phyloP scores from a whole-genome alignment of 306 rosid species.

The Dalbergia cultrata region DNA sequence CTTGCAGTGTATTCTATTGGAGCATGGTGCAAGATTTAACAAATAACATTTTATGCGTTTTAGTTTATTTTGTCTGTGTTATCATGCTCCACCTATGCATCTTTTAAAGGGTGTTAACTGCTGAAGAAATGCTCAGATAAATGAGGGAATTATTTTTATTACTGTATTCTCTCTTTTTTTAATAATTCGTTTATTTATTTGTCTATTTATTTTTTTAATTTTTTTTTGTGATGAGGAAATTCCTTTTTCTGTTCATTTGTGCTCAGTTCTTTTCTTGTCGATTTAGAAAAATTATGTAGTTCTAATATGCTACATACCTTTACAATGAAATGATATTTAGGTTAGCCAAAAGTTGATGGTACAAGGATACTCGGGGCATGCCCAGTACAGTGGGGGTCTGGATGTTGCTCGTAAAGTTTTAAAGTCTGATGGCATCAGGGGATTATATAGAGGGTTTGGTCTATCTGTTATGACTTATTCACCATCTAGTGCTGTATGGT shows the following conservation, averaged over 20 bases:
- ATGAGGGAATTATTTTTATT: background rate
- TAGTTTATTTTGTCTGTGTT: constrained; percentile 14
- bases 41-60: constrained; percentile 7
- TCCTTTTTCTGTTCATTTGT: constrained; percentile 26
- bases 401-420: constrained; percentile 83
- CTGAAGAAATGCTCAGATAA: constrained; percentile 6
- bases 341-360: constrained; percentile 95
- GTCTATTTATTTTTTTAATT: background rate
- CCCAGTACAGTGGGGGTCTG: constrained; percentile 81
- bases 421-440: constrained; percentile 74
- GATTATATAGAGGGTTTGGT: constrained; percentile 92
- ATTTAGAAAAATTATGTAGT: background rate
- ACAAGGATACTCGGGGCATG: constrained; percentile 90
- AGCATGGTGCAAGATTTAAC: constrained; percentile 4
- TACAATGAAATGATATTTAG: constrained; percentile 49
- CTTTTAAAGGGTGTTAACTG: constrained; percentile 13
- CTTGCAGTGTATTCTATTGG: constrained; percentile 1
- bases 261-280: constrained; percentile 1
- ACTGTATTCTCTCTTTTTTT: background rate
- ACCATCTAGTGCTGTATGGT: constrained; percentile 97
- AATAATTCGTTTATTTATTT: background rate
- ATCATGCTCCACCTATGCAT: background rate
- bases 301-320: constrained; percentile 34
- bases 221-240: constrained; percentile 11
- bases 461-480: constrained; percentile 90